Conservation (phyloP, 768 basidiomycete species). For the Cystofilobasidium bisporidii region DNA sequence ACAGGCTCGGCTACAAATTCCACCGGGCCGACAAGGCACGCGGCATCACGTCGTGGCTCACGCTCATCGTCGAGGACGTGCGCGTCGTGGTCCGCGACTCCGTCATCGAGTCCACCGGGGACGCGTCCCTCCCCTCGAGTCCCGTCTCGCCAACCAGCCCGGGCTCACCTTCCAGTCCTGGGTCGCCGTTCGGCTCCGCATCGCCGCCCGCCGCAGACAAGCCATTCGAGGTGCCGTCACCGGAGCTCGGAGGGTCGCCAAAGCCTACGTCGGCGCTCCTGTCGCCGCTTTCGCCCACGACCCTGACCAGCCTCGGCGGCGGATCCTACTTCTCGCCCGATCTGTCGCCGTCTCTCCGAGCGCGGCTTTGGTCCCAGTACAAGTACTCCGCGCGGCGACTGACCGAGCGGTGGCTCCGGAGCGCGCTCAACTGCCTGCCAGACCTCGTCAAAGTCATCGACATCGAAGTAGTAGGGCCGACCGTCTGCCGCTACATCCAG, state of each 20-base stretch:
- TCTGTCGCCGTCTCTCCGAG: background rate
- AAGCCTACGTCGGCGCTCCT: background rate
- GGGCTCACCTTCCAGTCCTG: background rate
- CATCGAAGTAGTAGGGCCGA: constrained; percentile 10
- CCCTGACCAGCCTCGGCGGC: background rate
- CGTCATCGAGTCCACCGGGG: background rate
- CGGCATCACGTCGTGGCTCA: constrained; percentile 15
- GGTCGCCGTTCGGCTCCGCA: background rate
- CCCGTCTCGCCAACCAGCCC: background rate
- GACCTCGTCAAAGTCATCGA: constrained; percentile 18
- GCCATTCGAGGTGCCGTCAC: background rate
- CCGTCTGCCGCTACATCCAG: background rate
- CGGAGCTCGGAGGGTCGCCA: no score
- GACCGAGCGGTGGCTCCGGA: constrained; percentile 15
- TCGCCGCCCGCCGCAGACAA: no score
- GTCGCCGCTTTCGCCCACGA: background rate
- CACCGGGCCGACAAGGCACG: constrained; percentile 9
- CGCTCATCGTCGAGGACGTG: constrained; percentile 24
- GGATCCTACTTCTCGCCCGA: background rate
- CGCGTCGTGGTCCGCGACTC: constrained; percentile 9
- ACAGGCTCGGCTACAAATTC: constrained; percentile 17
- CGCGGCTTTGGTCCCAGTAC: background rate
- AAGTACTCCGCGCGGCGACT: background rate
- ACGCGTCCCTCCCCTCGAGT: background rate
- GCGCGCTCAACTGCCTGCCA: constrained; percentile 15